phyloP scores from a whole-genome alignment of 2,329 filamentous ascomycete genomes.

The Fusarium euwallaceae region DNA sequence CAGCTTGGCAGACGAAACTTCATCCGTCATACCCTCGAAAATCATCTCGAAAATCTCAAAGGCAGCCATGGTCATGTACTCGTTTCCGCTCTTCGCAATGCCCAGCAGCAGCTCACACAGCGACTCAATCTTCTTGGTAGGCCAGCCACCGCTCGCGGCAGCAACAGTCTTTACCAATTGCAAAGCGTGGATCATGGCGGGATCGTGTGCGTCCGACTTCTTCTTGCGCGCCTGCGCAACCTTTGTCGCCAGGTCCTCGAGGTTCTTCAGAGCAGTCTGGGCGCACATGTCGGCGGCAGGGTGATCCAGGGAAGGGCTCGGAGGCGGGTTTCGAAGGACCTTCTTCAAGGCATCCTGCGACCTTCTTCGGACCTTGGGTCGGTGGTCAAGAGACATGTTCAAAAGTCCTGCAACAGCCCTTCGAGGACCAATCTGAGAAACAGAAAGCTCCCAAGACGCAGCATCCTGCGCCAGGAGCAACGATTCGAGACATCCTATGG shows the following conservation, averaged over 20 bases:
- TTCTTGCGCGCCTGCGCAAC: slow-evolving; percentile 73
- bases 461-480: slow-evolving; percentile 90
- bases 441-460: slow-evolving; percentile 87
- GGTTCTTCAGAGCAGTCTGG: slow-evolving; percentile 85
- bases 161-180: slow-evolving; percentile 94
- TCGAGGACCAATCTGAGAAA: slow-evolving; percentile 86
- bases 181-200: slow-evolving; percentile 88
- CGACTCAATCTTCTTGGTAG: slow-evolving; percentile 93
- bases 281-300: slow-evolving; percentile 97
- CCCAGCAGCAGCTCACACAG: slow-evolving; percentile 90
- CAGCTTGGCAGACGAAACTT: slow-evolving; percentile 89
- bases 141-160: slow-evolving; percentile 90
- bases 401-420: slow-evolving; percentile 89
- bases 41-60: slow-evolving; percentile 99
- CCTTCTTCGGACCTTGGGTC: slow-evolving; percentile 94
- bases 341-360: slow-evolving; percentile 90
- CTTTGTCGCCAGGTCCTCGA: slow-evolving; percentile 79
- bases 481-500: slow-evolving; percentile 94
- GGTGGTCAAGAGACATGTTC: slow-evolving; percentile 84
- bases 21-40: slow-evolving; percentile 90
- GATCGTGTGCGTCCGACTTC: slow-evolving; percentile 79
- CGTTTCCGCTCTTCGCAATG: slow-evolving; percentile 91
- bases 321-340: slow-evolving; percentile 86
- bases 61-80: slow-evolving; percentile 95
- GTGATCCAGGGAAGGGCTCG: slow-evolving; percentile 92